phyloP scores from a whole-genome alignment of 2,329 filamentous ascomycete genomes.

The Aquanectria penicillioides region DNA sequence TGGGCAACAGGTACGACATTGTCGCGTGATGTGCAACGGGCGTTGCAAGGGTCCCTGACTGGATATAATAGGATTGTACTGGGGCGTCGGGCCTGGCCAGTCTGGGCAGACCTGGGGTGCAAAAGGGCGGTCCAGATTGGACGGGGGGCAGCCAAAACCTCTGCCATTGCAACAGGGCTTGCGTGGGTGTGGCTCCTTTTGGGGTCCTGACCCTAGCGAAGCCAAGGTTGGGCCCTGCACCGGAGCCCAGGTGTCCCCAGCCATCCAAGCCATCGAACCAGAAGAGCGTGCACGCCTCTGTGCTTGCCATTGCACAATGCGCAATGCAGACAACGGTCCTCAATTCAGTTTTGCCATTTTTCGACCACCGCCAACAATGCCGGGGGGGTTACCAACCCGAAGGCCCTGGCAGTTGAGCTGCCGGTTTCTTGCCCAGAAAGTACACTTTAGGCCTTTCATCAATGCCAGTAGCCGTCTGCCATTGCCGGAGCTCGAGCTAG shows the following conservation, averaged over 20 bases:
- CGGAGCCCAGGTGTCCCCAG: conserved; percentile 6
- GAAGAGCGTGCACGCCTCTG: conserved; percentile 17
- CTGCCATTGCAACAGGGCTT: conserved; percentile 1
- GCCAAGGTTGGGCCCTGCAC: conserved; percentile 7
- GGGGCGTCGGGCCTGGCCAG: conserved; percentile 21
- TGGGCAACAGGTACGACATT: conserved; percentile 30
- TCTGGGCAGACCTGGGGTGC: conserved; percentile 30
- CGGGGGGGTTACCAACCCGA: neutral
- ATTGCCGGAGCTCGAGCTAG: too few species aligned
- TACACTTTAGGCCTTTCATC: too few species aligned
- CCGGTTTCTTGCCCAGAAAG: too few species aligned
- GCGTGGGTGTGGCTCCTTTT: conserved; percentile 12
- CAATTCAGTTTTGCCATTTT: conserved; percentile 12
- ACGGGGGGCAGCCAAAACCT: conserved; percentile 1
- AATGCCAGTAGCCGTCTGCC: too few species aligned
- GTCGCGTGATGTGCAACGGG: conserved; percentile 37
- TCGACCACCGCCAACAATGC: conserved; percentile 10
- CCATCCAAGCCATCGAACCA: conserved; percentile 30
- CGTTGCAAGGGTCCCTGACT: conserved; percentile 31
- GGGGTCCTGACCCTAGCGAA: conserved; percentile 2
- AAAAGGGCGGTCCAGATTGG: conserved; percentile 35
- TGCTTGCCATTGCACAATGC: conserved; percentile 5
- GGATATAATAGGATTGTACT: conserved; percentile 1
- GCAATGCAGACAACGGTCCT: conserved; percentile 12
- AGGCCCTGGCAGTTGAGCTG: neutral